Evolutionary conservation across 2,329 filamentous ascomycete genomes (phyloP).

Genomic region (Bipolaris oryzae): DNA sequence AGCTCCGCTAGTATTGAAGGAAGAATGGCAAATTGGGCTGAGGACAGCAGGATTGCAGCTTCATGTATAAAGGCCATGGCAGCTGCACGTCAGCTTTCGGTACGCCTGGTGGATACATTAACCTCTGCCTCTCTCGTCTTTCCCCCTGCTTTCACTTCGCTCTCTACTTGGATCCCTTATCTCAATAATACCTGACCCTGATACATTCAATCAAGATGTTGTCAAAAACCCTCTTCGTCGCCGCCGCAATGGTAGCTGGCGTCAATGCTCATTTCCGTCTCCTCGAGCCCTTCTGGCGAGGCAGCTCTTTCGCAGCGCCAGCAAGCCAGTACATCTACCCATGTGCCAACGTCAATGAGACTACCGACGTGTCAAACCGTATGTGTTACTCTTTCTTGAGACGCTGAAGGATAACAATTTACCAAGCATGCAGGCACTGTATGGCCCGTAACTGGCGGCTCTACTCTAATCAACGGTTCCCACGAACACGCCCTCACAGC

Average conservation of each 20-base stretch:
- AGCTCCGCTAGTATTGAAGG: neutral
- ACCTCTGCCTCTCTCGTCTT: neutral
- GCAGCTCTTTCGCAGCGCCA: slow-evolving; percentile 46
- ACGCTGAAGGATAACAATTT: neutral
- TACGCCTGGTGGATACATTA: neutral
- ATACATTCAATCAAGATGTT: slow-evolving; percentile 22
- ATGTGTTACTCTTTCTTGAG: slow-evolving; percentile 19
- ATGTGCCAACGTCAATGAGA: slow-evolving; percentile 51
- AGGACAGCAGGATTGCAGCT: neutral
- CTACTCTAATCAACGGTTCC: slow-evolving; percentile 49
- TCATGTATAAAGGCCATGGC: slow-evolving; percentile 16
- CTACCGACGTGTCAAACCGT: slow-evolving; percentile 49
- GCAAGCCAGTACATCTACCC: slow-evolving; percentile 51
- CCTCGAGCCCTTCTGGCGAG: slow-evolving; percentile 51
- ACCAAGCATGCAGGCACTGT: slow-evolving; percentile 23
- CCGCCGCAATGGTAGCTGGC: slow-evolving; percentile 37
- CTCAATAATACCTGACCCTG: too few species aligned
- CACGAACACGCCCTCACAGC: slow-evolving; percentile 55
- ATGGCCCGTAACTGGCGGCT: slow-evolving; percentile 55
- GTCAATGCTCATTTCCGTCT: slow-evolving; percentile 53
- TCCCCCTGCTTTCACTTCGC: neutral
- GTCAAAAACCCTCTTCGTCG: slow-evolving; percentile 23
- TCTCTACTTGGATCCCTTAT: neutral
- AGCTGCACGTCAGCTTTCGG: neutral
- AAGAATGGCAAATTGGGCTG: neutral